Conservation (phyloP, 2,329 filamentous ascomycete genomes). For the Ascosphaera aggregata region DNA sequence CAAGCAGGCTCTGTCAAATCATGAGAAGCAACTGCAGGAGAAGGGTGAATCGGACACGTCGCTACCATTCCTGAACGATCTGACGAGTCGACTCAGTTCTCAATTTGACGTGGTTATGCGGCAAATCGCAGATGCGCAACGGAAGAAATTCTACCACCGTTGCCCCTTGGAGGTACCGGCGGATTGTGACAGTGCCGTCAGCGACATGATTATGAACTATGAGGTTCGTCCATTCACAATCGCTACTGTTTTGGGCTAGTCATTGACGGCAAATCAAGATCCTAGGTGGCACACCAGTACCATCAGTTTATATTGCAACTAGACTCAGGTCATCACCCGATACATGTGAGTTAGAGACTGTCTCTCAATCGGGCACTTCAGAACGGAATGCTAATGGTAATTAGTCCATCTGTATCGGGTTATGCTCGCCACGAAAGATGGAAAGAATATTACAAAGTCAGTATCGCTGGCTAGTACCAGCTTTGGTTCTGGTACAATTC, state of each 20-base stretch:
- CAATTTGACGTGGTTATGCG: conserved; percentile 40
- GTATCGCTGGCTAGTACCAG: conserved; percentile 12
- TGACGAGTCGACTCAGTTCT: conserved; percentile 33
- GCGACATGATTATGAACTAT: conserved; percentile 36
- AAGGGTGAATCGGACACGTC: conserved; percentile 24
- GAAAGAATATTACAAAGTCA: conserved; percentile 28
- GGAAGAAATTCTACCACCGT: conserved; percentile 44
- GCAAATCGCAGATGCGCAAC: conserved; percentile 45
- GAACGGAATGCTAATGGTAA: conserved; percentile 2
- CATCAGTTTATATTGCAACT: conserved; percentile 14
- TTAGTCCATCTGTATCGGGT: conserved; percentile 36
- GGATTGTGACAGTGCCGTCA: conserved; percentile 13
- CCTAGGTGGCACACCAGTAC: conserved; percentile 8
- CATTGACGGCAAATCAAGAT: conserved; percentile 7
- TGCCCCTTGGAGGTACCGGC: conserved; percentile 26
- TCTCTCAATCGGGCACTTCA: not conserved
- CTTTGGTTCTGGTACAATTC: conserved; percentile 14
- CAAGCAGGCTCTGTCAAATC: conserved; percentile 26
- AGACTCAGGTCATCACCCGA: conserved; percentile 13
- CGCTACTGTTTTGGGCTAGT: not conserved
- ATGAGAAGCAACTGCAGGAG: conserved; percentile 24
- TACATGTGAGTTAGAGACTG: conserved; percentile 9
- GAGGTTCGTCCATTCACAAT: conserved; percentile 15
- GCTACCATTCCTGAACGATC: conserved; percentile 37
- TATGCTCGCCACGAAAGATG: conserved; percentile 29